Percentiles rank a stretch among this genome's conserved stretches.
These are phyloP conservation scores for Xylaria sp. DNA, from an alignment of 2,329 filamentous ascomycete species.

Conservation along the genomic window DNA sequence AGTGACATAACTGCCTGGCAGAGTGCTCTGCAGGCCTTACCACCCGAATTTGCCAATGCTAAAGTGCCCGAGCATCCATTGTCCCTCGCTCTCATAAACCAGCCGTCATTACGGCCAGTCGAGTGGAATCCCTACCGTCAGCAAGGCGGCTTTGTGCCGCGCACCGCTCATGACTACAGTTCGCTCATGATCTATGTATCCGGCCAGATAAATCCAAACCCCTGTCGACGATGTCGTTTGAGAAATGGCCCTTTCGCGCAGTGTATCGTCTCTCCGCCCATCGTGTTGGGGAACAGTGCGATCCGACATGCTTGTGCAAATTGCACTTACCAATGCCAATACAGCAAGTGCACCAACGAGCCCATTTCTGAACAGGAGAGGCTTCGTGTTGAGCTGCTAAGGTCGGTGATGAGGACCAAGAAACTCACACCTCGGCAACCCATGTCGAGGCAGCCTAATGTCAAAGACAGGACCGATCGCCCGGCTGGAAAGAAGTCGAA, in stretches of 20 bases:
- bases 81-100: slow-evolving; percentile 30
- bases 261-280: slow-evolving; percentile 36
- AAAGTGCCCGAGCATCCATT: slow-evolving; percentile 31
- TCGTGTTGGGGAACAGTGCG: slow-evolving; percentile 32
- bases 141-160: slow-evolving; percentile 36
- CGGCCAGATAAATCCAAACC: slow-evolving; percentile 39
- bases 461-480: neutral
- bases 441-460: slow-evolving; percentile 24
- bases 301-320: slow-evolving; percentile 40
- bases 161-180: slow-evolving; percentile 35
- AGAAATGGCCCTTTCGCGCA: slow-evolving; percentile 38
- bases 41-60: slow-evolving; percentile 29
- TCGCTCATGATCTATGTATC: slow-evolving; percentile 41
- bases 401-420: slow-evolving; percentile 20
- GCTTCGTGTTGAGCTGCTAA: slow-evolving; percentile 25
- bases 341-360: slow-evolving; percentile 39
- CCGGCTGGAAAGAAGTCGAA: neutral
- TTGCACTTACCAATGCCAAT: slow-evolving; percentile 41
- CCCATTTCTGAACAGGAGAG: slow-evolving; percentile 35
- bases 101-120: slow-evolving; percentile 34
- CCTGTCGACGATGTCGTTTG: slow-evolving; percentile 38
- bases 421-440: slow-evolving; percentile 10
- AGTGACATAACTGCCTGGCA: slow-evolving; percentile 37
- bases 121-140: slow-evolving; percentile 40
- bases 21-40: slow-evolving; percentile 31